These are phyloP conservation scores for Alternaria ethzedia DNA, from an alignment of 2,329 filamentous ascomycete genomes.

Conservation along the genomic window DNA sequence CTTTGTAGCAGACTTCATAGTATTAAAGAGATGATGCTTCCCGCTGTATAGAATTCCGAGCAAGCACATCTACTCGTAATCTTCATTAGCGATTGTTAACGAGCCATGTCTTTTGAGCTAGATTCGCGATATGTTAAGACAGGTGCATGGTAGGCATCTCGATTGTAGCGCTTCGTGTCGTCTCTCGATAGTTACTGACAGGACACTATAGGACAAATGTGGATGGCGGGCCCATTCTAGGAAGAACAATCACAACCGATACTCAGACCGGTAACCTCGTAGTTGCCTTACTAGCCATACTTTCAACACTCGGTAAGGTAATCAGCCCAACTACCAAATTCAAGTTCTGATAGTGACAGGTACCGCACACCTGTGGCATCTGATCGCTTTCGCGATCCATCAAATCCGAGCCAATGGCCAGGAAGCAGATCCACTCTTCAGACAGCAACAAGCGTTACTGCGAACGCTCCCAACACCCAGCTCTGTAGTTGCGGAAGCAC, in stretches of 20 bases:
- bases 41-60: background rate
- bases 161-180: too few relatives aligned
- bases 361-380: constrained; percentile 24
- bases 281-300: constrained; percentile 27
- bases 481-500: constrained; percentile 17
- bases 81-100: background rate
- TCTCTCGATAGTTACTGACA: too few relatives aligned
- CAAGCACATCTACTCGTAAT: background rate
- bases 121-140: background rate
- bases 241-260: constrained; percentile 27
- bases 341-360: background rate
- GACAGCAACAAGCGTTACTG: constrained; percentile 28
- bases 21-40: background rate
- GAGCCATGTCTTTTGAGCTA: background rate
- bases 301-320: constrained; percentile 11
- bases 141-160: background rate
- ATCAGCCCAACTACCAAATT: too few relatives aligned
- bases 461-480: constrained; percentile 24
- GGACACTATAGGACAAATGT: background rate
- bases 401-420: constrained; percentile 19
- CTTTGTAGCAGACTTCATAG: background rate
- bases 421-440: constrained; percentile 17
- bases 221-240: constrained; percentile 12
- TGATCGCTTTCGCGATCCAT: constrained; percentile 25
- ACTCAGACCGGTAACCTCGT: constrained; percentile 22